These are phyloP conservation scores for Ochromonas danica DNA, from an alignment of 108 stramenopile species.

Conservation along the genomic window DNA sequence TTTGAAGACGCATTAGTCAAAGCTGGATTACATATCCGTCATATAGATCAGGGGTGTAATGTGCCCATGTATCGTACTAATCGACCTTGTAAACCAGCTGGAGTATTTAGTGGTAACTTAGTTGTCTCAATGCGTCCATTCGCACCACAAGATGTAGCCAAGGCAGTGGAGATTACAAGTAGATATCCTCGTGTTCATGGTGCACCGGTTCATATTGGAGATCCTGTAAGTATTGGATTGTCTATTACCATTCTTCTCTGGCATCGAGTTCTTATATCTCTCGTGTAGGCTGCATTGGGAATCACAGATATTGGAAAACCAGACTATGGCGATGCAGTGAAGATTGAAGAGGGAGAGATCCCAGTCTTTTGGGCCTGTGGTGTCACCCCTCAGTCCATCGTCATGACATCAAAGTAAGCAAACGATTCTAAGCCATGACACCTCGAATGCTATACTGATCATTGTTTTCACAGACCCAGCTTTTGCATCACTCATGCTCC, in stretches of 20 bases:
- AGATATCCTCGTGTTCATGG: conserved; percentile 63
- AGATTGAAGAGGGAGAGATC: conserved; percentile 65
- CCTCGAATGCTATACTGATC: neutral
- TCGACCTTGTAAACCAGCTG: conserved; percentile 64
- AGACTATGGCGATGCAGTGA: conserved; percentile 75
- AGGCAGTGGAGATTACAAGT: neutral
- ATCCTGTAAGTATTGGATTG: conserved; percentile 64
- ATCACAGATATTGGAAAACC: conserved; percentile 42
- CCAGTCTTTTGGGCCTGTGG: conserved; percentile 91
- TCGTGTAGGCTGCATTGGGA: conserved; percentile 8
- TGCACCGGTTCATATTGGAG: conserved; percentile 69
- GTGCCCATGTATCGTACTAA: conserved; percentile 83
- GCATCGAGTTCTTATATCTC: no score
- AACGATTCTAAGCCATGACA: neutral
- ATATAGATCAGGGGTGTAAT: conserved; percentile 69
- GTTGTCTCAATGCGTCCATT: conserved; percentile 87
- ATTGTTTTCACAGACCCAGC: conserved; percentile 40
- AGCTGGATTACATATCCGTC: conserved; percentile 68
- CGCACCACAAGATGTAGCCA: conserved; percentile 32
- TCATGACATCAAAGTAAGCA: conserved; percentile 58
- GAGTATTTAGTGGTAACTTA: conserved; percentile 65
- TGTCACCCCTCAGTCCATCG: conserved; percentile 77
- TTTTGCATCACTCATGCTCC: conserved; percentile 80
- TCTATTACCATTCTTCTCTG: no score
- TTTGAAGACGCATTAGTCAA: conserved; percentile 71